Evolutionary conservation across 2,329 filamentous ascomycete species (phyloP).

Genomic region (Biscogniauxia mediterranea): DNA sequence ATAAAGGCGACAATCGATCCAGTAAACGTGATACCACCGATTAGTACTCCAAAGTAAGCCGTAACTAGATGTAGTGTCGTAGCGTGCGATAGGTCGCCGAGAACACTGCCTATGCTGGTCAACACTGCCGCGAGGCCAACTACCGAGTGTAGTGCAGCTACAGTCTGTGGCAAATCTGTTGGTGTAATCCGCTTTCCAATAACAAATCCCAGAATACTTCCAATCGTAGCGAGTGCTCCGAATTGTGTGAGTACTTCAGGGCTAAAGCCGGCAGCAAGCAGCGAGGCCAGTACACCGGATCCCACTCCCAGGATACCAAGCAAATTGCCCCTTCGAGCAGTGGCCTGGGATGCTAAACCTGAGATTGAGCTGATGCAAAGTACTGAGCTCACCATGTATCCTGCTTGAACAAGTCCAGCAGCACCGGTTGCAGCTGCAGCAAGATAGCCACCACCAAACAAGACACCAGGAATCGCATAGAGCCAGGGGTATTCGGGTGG

Average conservation of each 20-base stretch:
- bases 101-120: slow-evolving; percentile 83
- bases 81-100: slow-evolving; percentile 68
- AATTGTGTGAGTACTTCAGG: slow-evolving; percentile 79
- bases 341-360: slow-evolving; percentile 76
- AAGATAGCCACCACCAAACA: slow-evolving; percentile 80
- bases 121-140: slow-evolving; percentile 86
- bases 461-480: slow-evolving; percentile 71
- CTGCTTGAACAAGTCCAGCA: slow-evolving; percentile 80
- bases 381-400: slow-evolving; percentile 80
- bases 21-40: slow-evolving; percentile 86
- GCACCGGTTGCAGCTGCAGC: slow-evolving; percentile 79
- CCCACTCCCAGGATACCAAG: slow-evolving; percentile 83
- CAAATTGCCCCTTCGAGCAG: slow-evolving; percentile 81
- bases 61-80: slow-evolving; percentile 81
- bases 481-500: slow-evolving; percentile 87
- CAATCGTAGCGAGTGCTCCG: slow-evolving; percentile 69
- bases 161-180: slow-evolving; percentile 84
- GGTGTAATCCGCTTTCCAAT: slow-evolving; percentile 87
- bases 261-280: slow-evolving; percentile 78
- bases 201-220: slow-evolving; percentile 64
- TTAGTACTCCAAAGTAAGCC: slow-evolving; percentile 81
- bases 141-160: slow-evolving; percentile 85
- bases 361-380: slow-evolving; percentile 84
- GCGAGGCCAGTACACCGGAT: slow-evolving; percentile 77
- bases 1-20: slow-evolving; percentile 87